Base-by-base conservation (phyloP, 225 moss, liverwort and hornwort species). In the Lunularia cruciata region DNA sequence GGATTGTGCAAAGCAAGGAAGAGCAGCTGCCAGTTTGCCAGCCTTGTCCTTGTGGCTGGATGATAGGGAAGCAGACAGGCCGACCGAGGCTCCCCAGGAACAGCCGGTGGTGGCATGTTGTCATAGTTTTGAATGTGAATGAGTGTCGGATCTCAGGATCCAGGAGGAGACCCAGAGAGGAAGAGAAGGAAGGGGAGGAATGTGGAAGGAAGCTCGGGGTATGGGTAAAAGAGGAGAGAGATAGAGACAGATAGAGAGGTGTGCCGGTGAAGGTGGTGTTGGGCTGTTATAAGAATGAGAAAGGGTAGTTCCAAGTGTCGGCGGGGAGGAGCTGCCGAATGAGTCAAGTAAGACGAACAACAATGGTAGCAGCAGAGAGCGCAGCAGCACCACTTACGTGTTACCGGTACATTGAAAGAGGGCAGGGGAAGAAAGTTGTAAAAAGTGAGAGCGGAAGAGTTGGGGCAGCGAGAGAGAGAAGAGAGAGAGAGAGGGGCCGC, bases 51-150 rank as follows among this genome's bases (percentile, higher is more conserved):
- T 3, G 39, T 25, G 11, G 25, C 20, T 40, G 37, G 61, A 40
- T 26, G 61, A 61, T 23, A 14, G 25, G 37, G 39, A 19, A 47
- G 12, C 65, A 65, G 65, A 28, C 8, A 20, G 40, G 23, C 13
- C 46, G 28, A 32, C 28, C 46, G 32, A 35, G 12, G 3, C 45
- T 27, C 25, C 15, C 7, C 15, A 2, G 7, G 3, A 19, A 32
- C 15, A 43, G 43, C 43, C 18, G 46, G 46, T 47, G 46, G 18
- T 47, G 65, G 46, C 47, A 65, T 31, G 65, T 13, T 47, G 65
- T 65, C 64, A 47, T 47, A 65, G 4, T 18, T 65, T 47, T 32
- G 46, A 65, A 65, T 64, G 63, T 31, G 46, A 64, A 64, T 46
- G 63, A 38, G 39, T 40, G 40, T 61, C 61, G 61, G 39, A 61